phyloP scores from a whole-genome alignment of 2,329 filamentous ascomycete species.

The Aciculosporium take region DNA sequence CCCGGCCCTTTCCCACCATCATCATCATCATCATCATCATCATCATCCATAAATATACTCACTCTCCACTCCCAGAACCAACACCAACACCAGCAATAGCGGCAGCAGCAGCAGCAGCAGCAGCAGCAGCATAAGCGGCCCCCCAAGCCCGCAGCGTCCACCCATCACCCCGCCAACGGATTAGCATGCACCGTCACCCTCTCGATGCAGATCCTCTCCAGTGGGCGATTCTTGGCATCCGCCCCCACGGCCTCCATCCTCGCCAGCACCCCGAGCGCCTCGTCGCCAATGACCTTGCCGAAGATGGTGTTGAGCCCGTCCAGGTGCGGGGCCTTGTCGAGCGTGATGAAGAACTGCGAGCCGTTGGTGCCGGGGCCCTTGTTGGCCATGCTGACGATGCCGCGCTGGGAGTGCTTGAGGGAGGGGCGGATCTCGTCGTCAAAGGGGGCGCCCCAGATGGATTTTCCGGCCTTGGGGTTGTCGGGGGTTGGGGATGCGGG shows the following conservation, averaged over 20 bases:
- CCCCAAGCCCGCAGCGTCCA: background rate
- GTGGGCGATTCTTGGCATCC: constrained; percentile 65
- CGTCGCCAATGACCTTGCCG: constrained; percentile 56
- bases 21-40: too few species aligned
- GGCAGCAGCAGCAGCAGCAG: too few species aligned
- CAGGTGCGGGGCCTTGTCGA: constrained; percentile 64
- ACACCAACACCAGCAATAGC: too few species aligned
- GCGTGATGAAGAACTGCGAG: constrained; percentile 69
- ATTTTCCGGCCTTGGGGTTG: constrained; percentile 53
- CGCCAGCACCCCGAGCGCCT: constrained; percentile 49
- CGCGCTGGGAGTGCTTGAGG: constrained; percentile 52
- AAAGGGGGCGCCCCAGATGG: constrained; percentile 61
- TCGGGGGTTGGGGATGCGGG: constrained; percentile 40
- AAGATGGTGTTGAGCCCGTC: constrained; percentile 79
- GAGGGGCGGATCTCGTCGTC: constrained; percentile 68
- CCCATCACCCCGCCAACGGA: constrained; percentile 46
- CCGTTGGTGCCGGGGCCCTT: constrained; percentile 61
- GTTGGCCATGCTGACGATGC: constrained; percentile 66
- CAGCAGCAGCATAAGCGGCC: too few species aligned
- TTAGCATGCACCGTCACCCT: constrained; percentile 66
- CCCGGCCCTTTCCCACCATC: too few species aligned
- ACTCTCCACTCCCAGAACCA: too few species aligned
- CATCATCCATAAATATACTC: too few species aligned
- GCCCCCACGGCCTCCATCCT: constrained; percentile 58
- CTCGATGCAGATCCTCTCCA: constrained; percentile 51